Evolutionary conservation across 371 early-diverging fungal genomes (phyloP).

Genomic region (Mortierella sp.): DNA sequence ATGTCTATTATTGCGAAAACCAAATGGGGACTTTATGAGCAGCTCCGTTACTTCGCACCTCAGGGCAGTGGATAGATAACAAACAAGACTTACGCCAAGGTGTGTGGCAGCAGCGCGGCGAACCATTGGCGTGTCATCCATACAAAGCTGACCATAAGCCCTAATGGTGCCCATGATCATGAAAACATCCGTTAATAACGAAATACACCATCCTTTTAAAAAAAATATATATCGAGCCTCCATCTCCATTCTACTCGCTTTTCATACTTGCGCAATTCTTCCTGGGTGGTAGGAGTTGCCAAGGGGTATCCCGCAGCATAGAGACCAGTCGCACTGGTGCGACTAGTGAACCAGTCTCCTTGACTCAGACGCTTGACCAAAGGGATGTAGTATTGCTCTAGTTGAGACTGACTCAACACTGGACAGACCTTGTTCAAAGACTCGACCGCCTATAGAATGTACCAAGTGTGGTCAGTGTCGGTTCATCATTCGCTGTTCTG

Average conservation of each 20-base stretch:
- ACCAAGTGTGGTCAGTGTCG: conserved; percentile 10
- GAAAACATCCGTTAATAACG: neutral
- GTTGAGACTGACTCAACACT: conserved; percentile 76
- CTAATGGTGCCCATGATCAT: conserved; percentile 33
- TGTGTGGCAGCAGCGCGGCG: conserved; percentile 93
- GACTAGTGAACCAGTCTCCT: conserved; percentile 98
- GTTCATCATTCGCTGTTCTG: too few species aligned
- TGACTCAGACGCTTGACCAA: conserved; percentile 88
- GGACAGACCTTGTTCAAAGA: conserved; percentile 86
- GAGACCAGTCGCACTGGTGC: conserved; percentile 95
- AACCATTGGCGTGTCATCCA: conserved; percentile 98
- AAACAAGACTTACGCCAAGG: conserved; percentile 69
- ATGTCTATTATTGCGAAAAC: conserved; percentile 55
- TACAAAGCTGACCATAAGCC: conserved; percentile 78
- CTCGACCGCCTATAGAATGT: conserved; percentile 85
- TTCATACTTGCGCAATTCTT: conserved; percentile 82
- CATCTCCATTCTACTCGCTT: too few species aligned
- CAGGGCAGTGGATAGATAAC: neutral
- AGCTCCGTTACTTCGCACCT: neutral
- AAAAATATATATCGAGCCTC: too few species aligned
- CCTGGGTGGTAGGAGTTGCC: conserved; percentile 78
- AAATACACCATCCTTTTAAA: neutral
- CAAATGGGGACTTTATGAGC: neutral
- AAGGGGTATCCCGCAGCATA: conserved; percentile 85
- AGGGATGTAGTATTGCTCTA: conserved; percentile 90